Conservation (phyloP, 1,284 basidiomycete genomes). For the Cryptococcus maquisensis region DNA sequence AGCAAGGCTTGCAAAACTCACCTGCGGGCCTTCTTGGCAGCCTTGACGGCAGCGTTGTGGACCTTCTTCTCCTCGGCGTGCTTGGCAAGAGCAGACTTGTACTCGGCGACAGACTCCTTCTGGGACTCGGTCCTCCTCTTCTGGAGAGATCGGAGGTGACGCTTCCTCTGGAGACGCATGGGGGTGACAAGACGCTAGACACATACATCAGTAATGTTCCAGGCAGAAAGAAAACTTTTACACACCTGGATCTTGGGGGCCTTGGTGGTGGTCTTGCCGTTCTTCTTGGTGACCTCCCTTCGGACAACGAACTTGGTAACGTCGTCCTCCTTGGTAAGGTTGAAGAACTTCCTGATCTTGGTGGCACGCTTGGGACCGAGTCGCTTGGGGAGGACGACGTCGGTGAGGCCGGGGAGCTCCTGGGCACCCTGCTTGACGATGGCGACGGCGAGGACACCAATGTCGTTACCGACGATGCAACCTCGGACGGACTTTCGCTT, state of each 20-base stretch:
- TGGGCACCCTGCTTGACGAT: conserved; percentile 96
- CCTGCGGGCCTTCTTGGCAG: conserved; percentile 44
- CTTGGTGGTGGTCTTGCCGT: conserved; percentile 98
- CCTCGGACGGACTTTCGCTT: conserved; percentile 93
- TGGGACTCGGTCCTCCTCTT: conserved; percentile 82
- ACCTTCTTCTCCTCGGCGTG: conserved; percentile 90
- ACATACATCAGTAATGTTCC: neutral
- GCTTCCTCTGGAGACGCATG: conserved; percentile 90
- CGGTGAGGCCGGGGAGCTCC: conserved; percentile 89
- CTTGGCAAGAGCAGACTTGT: conserved; percentile 83
- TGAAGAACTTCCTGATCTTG: conserved; percentile 97
- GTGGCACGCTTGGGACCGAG: conserved; percentile 78
- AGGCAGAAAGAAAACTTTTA: neutral
- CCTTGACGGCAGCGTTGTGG: conserved; percentile 55
- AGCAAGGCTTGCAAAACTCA: conserved; percentile 1
- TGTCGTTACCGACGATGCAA: conserved; percentile 95
- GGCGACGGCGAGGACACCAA: conserved; percentile 88
- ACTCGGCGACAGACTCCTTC: conserved; percentile 93
- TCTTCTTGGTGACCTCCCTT: conserved; percentile 89
- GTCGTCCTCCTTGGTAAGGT: conserved; percentile 96
- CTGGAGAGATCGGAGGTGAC: conserved; percentile 87
- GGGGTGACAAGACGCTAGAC: conserved; percentile 77
- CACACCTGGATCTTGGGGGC: conserved; percentile 61
- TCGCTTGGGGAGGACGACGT: conserved; percentile 88
- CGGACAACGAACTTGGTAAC: conserved; percentile 94